Base-by-base conservation (phyloP, 352 stramenopile species). In the Globisporangium abappressorium region DNA sequence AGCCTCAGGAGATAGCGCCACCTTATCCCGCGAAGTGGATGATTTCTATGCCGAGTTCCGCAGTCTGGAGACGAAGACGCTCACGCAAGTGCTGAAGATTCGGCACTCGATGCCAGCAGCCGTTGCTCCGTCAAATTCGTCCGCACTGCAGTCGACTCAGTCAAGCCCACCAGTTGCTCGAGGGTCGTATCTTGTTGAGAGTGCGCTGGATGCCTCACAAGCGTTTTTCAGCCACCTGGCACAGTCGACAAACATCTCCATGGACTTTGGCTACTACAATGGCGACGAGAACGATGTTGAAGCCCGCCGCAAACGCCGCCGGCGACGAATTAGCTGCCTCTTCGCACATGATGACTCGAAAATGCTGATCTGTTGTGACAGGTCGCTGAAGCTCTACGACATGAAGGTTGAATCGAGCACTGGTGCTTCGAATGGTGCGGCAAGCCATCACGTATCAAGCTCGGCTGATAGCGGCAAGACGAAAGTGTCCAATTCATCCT, bases 21-120 rank as follows among this genome's bases (percentile, higher is more conserved):
- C 66, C 38, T 43, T 68, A 18, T 59, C 72, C 9, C 82, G 79
- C 49, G 75, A 93, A 62, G 77, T 91, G 26, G 87, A 79, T 30
- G 85, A 93, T 36, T 94, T 92, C 67, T 92, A 81, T 65, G 86
- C 84, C 14, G 77, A 85, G 22, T 86, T 89, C 36, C 84, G 86
- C 24, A 65, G 71, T 5, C 62, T 91, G 7, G 86, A 92, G 69
- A 86, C 82, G 24, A 82, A 84, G 57, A 89, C 80, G 15, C 75
- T 92, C 54, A 70, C 74, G 0, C 84, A 90, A 53, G 86, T 94
- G 49, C 76, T 91, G 57, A 90, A 89, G 66, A 89, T 94, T 47
- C 82, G 85, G 36, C 86, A 94, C 64, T 74, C 82, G 5, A 65
- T 91, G 33, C 81, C 79, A 55, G 56, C 73, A 36, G 66, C 49